Evolutionary conservation across 345 rosid genomes (phyloP).

Genomic region (Melaleuca alternifolia): DNA sequence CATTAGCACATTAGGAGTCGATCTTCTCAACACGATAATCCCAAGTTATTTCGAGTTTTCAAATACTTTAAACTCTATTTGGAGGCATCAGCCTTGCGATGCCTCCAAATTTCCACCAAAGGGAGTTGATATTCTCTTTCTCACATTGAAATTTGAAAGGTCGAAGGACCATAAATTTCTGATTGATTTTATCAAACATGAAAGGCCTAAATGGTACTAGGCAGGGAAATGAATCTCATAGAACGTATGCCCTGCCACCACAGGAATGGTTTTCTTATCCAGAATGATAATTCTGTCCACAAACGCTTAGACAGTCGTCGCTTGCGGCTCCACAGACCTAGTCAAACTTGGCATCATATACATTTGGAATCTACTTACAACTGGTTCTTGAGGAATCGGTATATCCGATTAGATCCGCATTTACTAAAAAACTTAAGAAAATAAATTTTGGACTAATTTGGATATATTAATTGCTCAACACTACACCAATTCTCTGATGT

Average conservation of each 20-base stretch:
- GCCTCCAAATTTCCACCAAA: neutral
- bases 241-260: fast-evolving
- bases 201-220: neutral
- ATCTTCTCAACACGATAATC: neutral
- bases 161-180: neutral
- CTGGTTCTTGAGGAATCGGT: neutral
- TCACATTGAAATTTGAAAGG: neutral
- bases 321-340: neutral
- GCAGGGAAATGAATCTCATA: neutral
- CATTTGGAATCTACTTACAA: neutral
- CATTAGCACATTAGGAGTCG: neutral
- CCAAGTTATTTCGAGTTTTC: neutral
- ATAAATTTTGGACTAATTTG: no score
- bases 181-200: neutral
- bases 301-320: no score
- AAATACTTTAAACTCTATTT: neutral
- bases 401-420: no score
- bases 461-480: no score
- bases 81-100: neutral
- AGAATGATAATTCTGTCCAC: no score
- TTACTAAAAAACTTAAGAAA: no score
- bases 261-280: no score
- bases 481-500: no score
- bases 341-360: neutral
- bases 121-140: neutral